Base-by-base conservation (phyloP, 1,139 yeast species). In the Yarrowia galli region DNA sequence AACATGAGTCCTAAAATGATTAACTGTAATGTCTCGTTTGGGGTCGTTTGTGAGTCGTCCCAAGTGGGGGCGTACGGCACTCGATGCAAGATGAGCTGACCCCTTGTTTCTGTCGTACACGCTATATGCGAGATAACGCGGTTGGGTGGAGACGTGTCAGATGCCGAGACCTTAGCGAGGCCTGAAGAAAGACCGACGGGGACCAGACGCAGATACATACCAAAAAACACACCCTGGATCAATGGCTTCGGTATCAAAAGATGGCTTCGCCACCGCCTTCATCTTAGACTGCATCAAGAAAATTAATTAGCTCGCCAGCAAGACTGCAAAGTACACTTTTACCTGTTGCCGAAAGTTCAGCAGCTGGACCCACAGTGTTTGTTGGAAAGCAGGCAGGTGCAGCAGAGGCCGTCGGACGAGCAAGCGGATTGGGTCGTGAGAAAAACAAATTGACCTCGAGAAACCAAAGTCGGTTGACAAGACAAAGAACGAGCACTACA, bases 41-140 rank as follows among this genome's bases (percentile, higher is more conserved):
- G 58, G 28, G 16, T n/a, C 40, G 5, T 8, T 22, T 15, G 20
- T 35, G 58, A 51, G 43, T 51, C 58, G 38, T 18, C 54, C 23
- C 22, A 46, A 51, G 58, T 51, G 58, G 58, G 43, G 43, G n/a
- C 58, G 38, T 18, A 35, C 58, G 58, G 58, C 58, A 36, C 58
- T 51, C 18, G n/a, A 35, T 51, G 58, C 58, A 36, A 20, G 40
- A 35, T 22, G 28, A 32, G 38, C 38, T n/a, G 36, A 25, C 35
- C 38, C 22, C 9, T 16, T 32, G 54, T 28, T 40, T n/a, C 18
- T 10, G 7, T 23, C 20, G 13, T 32, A 32, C 56, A 32, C 25
- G 18, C 23, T 12, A 15, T 18, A 49, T 49, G 56, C 56, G 20
- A 49, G 56, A 49, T 49, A 49, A 49, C 45, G 54, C 51, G 9